Conservation (phyloP, 108 stramenopile genomes). For the Pelagomonas calceolata region DNA sequence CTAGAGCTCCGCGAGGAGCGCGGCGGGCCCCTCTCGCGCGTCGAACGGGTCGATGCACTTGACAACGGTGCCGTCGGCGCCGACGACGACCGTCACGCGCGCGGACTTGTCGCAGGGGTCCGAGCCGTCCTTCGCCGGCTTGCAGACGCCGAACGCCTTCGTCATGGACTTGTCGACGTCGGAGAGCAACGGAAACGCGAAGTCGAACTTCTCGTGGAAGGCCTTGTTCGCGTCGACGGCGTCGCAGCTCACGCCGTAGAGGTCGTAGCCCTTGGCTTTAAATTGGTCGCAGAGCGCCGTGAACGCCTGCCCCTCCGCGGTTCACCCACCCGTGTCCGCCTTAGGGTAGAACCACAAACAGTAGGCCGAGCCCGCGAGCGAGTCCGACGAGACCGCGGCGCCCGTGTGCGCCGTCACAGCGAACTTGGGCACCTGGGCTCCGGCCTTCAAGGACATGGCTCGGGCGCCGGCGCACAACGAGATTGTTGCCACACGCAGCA, state of each 20-base stretch:
- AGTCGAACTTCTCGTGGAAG: not conserved
- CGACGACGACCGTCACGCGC: not conserved
- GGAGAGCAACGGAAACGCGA: not conserved
- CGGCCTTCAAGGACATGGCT: too few relatives aligned
- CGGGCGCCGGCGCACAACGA: too few relatives aligned
- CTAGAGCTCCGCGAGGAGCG: not conserved
- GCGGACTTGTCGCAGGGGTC: not conserved
- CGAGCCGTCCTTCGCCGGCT: not conserved
- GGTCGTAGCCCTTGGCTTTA: not conserved
- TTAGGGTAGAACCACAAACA: not conserved
- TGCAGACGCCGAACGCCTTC: not conserved
- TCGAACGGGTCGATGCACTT: not conserved
- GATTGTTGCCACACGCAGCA: too few relatives aligned
- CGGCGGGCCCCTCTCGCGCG: not conserved
- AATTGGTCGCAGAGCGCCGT: not conserved
- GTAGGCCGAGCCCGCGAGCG: not conserved
- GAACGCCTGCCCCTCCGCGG: not conserved
- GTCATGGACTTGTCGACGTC: not conserved
- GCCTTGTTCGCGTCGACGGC: not conserved
- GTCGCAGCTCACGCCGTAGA: not conserved
- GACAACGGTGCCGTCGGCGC: not conserved
- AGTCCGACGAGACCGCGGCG: not conserved
- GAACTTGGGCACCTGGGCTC: not conserved
- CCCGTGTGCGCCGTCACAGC: not conserved
- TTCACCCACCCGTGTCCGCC: not conserved